phyloP scores from a whole-genome alignment of 2,329 filamentous ascomycete genomes.

The Xylariomycetidae sp. region DNA sequence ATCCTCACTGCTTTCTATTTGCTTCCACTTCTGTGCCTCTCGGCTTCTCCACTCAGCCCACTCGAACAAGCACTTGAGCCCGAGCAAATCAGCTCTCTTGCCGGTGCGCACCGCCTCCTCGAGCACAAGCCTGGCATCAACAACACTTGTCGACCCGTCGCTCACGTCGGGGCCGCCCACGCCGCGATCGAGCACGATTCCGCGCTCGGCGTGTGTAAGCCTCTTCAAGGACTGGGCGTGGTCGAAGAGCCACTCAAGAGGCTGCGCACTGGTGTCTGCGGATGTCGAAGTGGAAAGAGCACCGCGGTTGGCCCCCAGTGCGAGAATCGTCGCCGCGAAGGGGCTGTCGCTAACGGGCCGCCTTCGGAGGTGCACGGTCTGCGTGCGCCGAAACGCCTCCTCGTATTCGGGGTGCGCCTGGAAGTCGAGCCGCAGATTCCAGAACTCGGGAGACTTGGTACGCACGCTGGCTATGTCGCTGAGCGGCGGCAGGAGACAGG shows the following conservation, averaged over 20 bases:
- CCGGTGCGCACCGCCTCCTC: conserved; percentile 37
- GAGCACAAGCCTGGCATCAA: conserved; percentile 70
- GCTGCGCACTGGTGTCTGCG: conserved; percentile 26
- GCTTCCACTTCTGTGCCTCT: conserved; percentile 18
- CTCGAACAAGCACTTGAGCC: conserved; percentile 49
- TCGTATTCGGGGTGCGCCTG: conserved; percentile 55
- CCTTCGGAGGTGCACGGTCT: conserved; percentile 70
- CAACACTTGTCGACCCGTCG: conserved; percentile 37
- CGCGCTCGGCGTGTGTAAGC: conserved; percentile 63
- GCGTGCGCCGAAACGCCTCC: conserved; percentile 61
- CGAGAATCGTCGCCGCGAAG: conserved; percentile 71
- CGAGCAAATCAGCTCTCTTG: conserved; percentile 35
- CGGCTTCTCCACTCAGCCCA: conserved; percentile 45
- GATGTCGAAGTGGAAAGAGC: conserved; percentile 31
- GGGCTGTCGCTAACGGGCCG: conserved; percentile 63
- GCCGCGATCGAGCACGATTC: conserved; percentile 52
- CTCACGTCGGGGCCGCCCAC: conserved; percentile 43
- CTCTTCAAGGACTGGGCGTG: conserved; percentile 46
- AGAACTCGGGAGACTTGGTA: conserved; percentile 63
- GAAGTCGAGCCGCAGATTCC: conserved; percentile 79
- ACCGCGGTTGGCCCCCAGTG: conserved; percentile 50
- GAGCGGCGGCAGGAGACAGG: conserved; percentile 61
- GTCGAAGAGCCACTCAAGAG: conserved; percentile 72
- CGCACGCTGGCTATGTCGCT: conserved; percentile 55
- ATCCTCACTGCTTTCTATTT: conserved; percentile 11